Evolutionary conservation across 2,329 filamentous ascomycete species (phyloP), one percentile per base, ranked within the genome.

Genomic region (Dactylellina parvicollis): DNA sequence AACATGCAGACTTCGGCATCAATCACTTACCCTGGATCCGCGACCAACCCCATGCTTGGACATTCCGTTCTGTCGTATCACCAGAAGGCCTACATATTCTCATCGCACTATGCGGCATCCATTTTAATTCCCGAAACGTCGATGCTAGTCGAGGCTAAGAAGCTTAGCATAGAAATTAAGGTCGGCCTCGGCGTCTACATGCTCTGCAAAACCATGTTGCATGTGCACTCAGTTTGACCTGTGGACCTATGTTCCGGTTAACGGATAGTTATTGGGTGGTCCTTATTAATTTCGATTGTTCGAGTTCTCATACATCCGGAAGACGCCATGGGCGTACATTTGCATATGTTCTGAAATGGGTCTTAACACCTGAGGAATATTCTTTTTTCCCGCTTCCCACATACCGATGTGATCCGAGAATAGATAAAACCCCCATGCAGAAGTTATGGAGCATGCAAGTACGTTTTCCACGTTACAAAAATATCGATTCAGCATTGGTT

Each of bases 1-100:
- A 28, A 20, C 9, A 26, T 56, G 52, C 20, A 42, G 9, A 3
- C 5, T 44, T 67, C 62, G 62, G 62, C 36, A 67, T 67, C 18
- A 67, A 52, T 36, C 16, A 67, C 62, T 67, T 22, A 10, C 12
- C 8, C 42, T 52, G 62, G 62, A 47, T 59, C 28, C 55, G 59
- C 24, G 38, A 16, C 24, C 52, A 52, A 36, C 46, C 26, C 18
- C 18, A n/a, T 42, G 62, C 47, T 52, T 67, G 34, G 44, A 67
- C 62, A 67, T 67, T 40, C 62, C 44, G 12, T 16, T 16, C 12
- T 42, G 14, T 36, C 16, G 40, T 20, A 20, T 18, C 8, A 38
- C 10, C 12, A 14, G 12, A 14, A 14, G 34, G 34, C 10, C 16
- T 38, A n/a, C 10, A 14, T 7, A 14, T 38, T 38, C 34, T 7